These are phyloP conservation scores for Lasiosphaeria ovina DNA, from an alignment of 495 filamentous ascomycete species.

Conservation along the genomic window DNA sequence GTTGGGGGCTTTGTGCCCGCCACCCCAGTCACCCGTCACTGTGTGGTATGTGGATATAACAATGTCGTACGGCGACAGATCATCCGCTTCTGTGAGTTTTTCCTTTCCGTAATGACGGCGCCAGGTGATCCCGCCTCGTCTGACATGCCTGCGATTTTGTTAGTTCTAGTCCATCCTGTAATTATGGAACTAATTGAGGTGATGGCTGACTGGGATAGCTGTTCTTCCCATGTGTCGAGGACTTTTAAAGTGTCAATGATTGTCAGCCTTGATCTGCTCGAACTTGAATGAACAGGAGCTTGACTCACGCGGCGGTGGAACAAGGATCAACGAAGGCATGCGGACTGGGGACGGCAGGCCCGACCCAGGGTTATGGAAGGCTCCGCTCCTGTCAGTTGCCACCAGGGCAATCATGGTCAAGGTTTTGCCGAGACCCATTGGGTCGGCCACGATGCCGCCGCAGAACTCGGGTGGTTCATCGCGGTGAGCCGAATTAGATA, in stretches of 20 bases:
- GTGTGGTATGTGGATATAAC: slow-evolving; percentile 45
- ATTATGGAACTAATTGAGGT: not conserved
- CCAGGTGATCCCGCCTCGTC: slow-evolving; percentile 22
- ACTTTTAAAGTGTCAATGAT: slow-evolving; percentile 17
- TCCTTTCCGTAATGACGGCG: slow-evolving; percentile 33
- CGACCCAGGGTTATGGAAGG: too few relatives aligned
- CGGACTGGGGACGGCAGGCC: not conserved
- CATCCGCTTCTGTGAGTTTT: slow-evolving; percentile 14
- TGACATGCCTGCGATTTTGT: slow-evolving; percentile 24
- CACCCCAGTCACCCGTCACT: slow-evolving; percentile 34
- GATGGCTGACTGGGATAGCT: slow-evolving; percentile 24
- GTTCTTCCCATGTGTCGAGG: slow-evolving; percentile 37
- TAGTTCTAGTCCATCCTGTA: not conserved
- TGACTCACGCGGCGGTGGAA: slow-evolving; percentile 37
- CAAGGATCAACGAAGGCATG: slow-evolving; percentile 27
- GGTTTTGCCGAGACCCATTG: slow-evolving; percentile 45
- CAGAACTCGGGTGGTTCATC: slow-evolving; percentile 27
- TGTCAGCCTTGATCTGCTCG: not conserved
- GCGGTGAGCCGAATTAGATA: slow-evolving; percentile 19
- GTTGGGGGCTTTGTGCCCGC: slow-evolving; percentile 2
- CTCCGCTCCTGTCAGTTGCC: slow-evolving; percentile 18
- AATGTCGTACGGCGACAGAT: slow-evolving; percentile 20
- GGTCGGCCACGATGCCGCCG: slow-evolving; percentile 43
- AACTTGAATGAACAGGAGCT: not conserved
- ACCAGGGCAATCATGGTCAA: slow-evolving; percentile 40